Evolutionary conservation across 2,329 filamentous ascomycete genomes (phyloP).

Genomic region (Aspergillus sp.): DNA sequence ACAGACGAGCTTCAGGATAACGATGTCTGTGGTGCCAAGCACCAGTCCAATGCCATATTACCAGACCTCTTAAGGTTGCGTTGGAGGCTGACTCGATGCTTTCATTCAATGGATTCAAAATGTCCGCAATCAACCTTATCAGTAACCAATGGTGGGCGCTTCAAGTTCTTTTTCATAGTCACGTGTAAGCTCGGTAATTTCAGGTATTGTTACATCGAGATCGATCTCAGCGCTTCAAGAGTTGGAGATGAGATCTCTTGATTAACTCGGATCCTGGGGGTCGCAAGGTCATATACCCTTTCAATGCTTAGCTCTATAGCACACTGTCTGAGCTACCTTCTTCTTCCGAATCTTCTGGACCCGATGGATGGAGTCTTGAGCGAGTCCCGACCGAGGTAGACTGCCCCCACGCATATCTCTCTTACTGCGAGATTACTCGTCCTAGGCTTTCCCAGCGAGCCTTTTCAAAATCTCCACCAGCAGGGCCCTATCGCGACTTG

Average conservation of each 20-base stretch:
- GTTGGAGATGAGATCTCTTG: background rate
- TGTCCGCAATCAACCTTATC: slow-evolving; percentile 4
- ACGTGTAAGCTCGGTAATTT: slow-evolving; percentile 5
- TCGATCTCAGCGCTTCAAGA: background rate
- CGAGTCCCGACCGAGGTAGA: slow-evolving; percentile 1
- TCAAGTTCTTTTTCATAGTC: background rate
- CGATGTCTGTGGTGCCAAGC: background rate
- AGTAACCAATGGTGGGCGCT: slow-evolving; percentile 2
- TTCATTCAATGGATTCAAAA: slow-evolving; percentile 1
- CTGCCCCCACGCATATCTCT: slow-evolving; percentile 14
- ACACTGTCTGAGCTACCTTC: background rate
- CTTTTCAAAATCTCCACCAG: slow-evolving; percentile 22
- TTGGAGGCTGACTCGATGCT: slow-evolving; percentile 7
- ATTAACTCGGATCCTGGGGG: background rate
- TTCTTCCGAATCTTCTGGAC: background rate
- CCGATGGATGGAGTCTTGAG: background rate
- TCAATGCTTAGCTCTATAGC: background rate
- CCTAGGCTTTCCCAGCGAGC: slow-evolving; percentile 12
- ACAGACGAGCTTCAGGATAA: no score
- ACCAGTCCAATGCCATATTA: background rate
- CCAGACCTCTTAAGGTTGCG: background rate
- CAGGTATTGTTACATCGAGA: background rate
- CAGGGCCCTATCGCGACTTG: slow-evolving; percentile 20
- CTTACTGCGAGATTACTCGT: slow-evolving; percentile 9
- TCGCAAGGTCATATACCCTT: background rate